Evolutionary conservation across 805 yeast genomes (phyloP), one percentile per base, ranked within the genome.

Genomic region (Zygosaccharomyces rouxii): DNA sequence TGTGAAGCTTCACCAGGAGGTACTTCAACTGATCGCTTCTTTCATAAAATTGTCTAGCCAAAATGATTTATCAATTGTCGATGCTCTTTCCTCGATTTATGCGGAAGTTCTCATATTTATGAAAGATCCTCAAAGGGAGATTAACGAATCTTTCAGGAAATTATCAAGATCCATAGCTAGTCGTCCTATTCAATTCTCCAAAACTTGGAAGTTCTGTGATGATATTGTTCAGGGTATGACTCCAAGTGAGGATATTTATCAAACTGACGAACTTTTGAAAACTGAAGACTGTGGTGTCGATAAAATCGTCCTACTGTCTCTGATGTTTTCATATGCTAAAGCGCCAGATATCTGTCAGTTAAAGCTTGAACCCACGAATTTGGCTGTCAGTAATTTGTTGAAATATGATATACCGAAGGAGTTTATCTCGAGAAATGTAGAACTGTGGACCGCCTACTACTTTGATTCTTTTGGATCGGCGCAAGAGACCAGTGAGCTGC

Each of bases 371-470:
- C 51, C 51, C 13, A 38, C 55, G 4, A 21, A 18, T 4, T 9
- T n/a, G 5, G 39, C 46, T 3, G 47, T 47, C 6, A 31, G 28
- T 7, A 52, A 48, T 35, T 39, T 58, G 26, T 5, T 54, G 7
- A 38, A 37, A 13, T 26, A 43, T 7, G 29, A 47, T 5, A 35
- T 49, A 3, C 49, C 53, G 3, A 21, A 28, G 5, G 35, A 48
- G n/a, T 37, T 42, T 21, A 19, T 48, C 4, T 48, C 62, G 1
- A 30, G 41, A 3, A 52, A 58, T 38, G 58, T 57, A 29, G 40
- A 52, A 22, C 38, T 51, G 9, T 55, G 61, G 57, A 29, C 43
- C 10, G 57, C 58, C 0, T 47, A 52, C 35, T 51, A 49, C 31
- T 30, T 56, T 13, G 41, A 37, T 14, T 29, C 35, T 5, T 48